Conservation (phyloP, 495 filamentous ascomycete species). For the Delitschia confertaspora region DNA sequence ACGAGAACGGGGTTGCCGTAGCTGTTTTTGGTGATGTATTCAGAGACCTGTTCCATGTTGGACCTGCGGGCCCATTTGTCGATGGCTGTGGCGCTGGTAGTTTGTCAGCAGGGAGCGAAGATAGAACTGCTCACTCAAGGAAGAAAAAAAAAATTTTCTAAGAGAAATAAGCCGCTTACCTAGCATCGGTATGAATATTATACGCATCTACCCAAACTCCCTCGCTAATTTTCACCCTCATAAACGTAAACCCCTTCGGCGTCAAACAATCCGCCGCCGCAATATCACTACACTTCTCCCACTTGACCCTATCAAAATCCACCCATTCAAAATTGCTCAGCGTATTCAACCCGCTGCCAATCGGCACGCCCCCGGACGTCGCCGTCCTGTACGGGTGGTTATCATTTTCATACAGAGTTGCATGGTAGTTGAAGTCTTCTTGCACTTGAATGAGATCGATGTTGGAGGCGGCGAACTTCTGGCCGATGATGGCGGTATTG, state of each 20-base stretch:
- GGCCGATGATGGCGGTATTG: conserved; percentile 43
- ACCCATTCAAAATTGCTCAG: conserved; percentile 48
- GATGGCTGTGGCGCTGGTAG: conserved; percentile 34
- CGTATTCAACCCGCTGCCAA: conserved; percentile 55
- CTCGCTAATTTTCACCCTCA: conserved; percentile 42
- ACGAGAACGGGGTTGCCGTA: conserved; percentile 50
- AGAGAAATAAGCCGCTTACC: conserved; percentile 29
- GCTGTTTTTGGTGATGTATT: conserved; percentile 45
- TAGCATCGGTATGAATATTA: conserved; percentile 56
- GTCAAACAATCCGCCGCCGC: conserved; percentile 51
- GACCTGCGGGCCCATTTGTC: conserved; percentile 44
- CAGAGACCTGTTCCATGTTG: conserved; percentile 48
- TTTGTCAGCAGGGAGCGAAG: too few species aligned
- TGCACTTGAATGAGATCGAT: conserved; percentile 55
- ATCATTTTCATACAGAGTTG: conserved; percentile 47
- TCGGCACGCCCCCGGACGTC: conserved; percentile 51
- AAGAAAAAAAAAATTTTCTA: too few species aligned
- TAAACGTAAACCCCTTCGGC: conserved; percentile 57
- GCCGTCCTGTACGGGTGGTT: conserved; percentile 49
- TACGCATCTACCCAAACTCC: conserved; percentile 50
- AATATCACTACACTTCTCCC: conserved; percentile 45
- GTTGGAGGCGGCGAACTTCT: conserved; percentile 42
- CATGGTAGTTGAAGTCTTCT: conserved; percentile 62
- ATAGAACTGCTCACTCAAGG: too few species aligned
- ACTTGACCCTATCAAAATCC: conserved; percentile 48